Evolutionary conservation across 495 filamentous ascomycete species (phyloP).

Genomic region (Podospora anserina): DNA sequence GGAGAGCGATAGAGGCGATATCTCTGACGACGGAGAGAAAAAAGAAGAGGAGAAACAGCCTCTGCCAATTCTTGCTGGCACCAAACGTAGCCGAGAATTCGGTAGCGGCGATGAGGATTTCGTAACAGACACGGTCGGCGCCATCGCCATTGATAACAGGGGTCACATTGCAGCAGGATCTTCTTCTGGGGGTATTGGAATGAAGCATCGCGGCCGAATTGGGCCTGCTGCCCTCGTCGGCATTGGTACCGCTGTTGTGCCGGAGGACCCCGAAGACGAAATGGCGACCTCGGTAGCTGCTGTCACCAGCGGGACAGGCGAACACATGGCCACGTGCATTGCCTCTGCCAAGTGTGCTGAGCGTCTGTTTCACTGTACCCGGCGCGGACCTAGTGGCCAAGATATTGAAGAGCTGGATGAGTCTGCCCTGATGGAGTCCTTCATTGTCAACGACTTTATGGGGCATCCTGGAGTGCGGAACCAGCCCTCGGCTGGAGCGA

Average conservation of each 20-base stretch:
- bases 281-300: slow-evolving; percentile 64
- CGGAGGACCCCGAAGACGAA: slow-evolving; percentile 53
- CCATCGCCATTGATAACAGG: slow-evolving; percentile 79
- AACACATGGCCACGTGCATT: slow-evolving; percentile 92
- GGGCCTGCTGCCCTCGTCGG: slow-evolving; percentile 92
- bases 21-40: slow-evolving; percentile 7
- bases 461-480: slow-evolving; percentile 71
- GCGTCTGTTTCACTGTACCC: slow-evolving; percentile 65
- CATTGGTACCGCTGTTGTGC: slow-evolving; percentile 83
- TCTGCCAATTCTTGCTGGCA: background rate
- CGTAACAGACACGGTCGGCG: slow-evolving; percentile 92
- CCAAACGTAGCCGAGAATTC: slow-evolving; percentile 12
- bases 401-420: slow-evolving; percentile 63
- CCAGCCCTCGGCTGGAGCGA: slow-evolving; percentile 69
- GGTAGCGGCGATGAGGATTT: slow-evolving; percentile 40
- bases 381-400: slow-evolving; percentile 54
- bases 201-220: slow-evolving; percentile 89
- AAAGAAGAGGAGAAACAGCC: background rate
- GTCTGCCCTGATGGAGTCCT: slow-evolving; percentile 64
- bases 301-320: slow-evolving; percentile 89
- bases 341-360: slow-evolving; percentile 76
- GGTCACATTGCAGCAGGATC: slow-evolving; percentile 95
- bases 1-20: slow-evolving; percentile 11
- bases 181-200: slow-evolving; percentile 96
- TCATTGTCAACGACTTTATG: slow-evolving; percentile 79